Evolutionary conservation across 306 rosid genomes (phyloP), one percentile per base, ranked within the genome.

Genomic region (Begonia peltatifolia): DNA sequence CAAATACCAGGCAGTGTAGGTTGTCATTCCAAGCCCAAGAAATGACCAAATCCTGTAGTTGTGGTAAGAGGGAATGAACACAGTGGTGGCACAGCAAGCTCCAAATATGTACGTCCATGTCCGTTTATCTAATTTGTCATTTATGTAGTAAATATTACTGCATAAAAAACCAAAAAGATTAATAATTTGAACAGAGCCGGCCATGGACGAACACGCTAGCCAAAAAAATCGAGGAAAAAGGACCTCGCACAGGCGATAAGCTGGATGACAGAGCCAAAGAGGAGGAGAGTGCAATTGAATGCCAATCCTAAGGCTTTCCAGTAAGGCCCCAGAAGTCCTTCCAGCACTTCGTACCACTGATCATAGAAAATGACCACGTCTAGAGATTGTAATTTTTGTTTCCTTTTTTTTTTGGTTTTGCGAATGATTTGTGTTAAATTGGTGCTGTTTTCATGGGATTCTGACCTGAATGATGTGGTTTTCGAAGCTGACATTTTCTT

Each of bases 211-310:
- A 20, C 1, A 20, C 23, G 23, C 23, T 20, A 20, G 3, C 4
- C 13, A 55, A 1, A 17, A 6, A 61, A 42, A 14, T 38, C 6
- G 14, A 54, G 44, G 51, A 58, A 67, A 58, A 6, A 12, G 52
- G 16, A 89, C 97, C 97, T 89, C 72, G 97, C 97, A 72, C 97
- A 89, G 46, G 90, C 97, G 41, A 89, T 89, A 17, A 89, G 95
- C 73, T 89, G 97, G 60, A 89, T 89, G 18, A 89, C 97, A 53
- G 93, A 72, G 68, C 97, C 97, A 61, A 76, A 82, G 64, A 89
- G 93, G 55, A 89, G 97, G 22, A 89, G 80, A 49, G 97, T 89
- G 50, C 97, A 89, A 62, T 82, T 89, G 87, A 89, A 89, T 44
- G 95, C 97, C 61, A 89, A 63, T 15, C 97, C 97, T 22, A 56